phyloP scores from a whole-genome alignment of 192 early-diverging fungal species.

The Dispira simplex region DNA sequence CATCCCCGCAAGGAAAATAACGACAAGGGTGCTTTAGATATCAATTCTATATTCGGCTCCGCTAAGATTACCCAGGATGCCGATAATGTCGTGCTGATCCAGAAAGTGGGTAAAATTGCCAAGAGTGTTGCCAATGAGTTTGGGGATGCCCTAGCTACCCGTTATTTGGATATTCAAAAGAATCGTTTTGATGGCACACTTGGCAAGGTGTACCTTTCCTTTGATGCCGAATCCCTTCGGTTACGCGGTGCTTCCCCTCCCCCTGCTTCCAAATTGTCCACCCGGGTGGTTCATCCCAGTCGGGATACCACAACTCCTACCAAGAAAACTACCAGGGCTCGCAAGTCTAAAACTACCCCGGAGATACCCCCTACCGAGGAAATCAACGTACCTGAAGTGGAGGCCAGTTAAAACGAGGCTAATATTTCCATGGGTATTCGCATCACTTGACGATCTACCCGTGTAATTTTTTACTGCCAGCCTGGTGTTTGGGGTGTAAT shows the following conservation, averaged over 20 bases:
- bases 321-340: no score
- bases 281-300: no score
- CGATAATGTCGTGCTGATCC: constrained; percentile 55
- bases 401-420: no score
- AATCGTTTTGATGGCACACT: constrained; percentile 58
- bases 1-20: constrained; percentile 48
- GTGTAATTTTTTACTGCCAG: no score
- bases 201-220: constrained; percentile 34
- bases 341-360: no score
- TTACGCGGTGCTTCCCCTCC: neutral
- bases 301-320: no score
- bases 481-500: no score
- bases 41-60: constrained; percentile 53
- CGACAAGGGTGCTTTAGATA: constrained; percentile 32
- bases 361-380: no score
- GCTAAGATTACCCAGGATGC: constrained; percentile 65
- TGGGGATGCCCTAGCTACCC: constrained; percentile 13
- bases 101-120: constrained; percentile 19
- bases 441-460: no score
- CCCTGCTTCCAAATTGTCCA: neutral
- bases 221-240: constrained; percentile 12
- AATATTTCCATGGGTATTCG: no score
- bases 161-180: constrained; percentile 45
- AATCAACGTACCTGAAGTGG: no score
- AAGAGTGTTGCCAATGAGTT: constrained; percentile 11